Evolutionary conservation across 2,329 filamentous ascomycete species (phyloP).

Genomic region (Ophiostoma quercus): DNA sequence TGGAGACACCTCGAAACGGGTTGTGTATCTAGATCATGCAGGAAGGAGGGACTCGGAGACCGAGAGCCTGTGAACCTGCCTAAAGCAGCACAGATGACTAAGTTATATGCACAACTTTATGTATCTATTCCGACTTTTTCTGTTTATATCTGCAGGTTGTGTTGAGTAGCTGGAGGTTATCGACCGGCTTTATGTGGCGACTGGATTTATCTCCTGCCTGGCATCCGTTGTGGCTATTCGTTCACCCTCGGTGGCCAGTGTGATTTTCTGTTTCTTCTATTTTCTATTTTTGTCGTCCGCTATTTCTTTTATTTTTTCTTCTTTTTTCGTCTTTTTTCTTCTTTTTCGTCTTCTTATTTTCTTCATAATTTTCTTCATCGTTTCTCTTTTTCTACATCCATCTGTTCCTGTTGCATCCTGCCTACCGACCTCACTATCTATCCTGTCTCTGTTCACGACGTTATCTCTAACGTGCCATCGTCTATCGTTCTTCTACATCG

Average conservation of each 20-base stretch:
- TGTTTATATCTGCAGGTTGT: background rate
- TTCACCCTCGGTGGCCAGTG: background rate
- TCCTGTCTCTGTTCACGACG: background rate
- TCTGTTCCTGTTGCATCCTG: background rate
- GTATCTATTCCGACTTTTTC: background rate
- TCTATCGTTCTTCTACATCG: background rate
- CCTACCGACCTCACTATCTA: background rate
- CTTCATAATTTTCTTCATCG: background rate
- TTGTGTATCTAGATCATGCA: conserved; percentile 3
- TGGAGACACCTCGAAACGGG: background rate
- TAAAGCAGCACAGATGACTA: background rate
- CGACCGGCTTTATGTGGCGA: background rate
- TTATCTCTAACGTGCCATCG: background rate
- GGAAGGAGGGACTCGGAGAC: background rate
- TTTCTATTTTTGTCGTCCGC: background rate
- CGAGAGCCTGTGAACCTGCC: background rate
- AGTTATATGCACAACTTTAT: background rate
- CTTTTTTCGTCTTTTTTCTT: background rate
- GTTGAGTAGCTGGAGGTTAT: background rate
- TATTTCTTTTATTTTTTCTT: background rate
- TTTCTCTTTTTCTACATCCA: background rate
- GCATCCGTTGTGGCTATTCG: background rate
- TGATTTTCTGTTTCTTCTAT: background rate
- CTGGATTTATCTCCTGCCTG: background rate
- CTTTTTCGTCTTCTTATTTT: background rate